These are phyloP conservation scores for Candida suzukii DNA, from an alignment of 805 yeast species.

Conservation along the genomic window DNA sequence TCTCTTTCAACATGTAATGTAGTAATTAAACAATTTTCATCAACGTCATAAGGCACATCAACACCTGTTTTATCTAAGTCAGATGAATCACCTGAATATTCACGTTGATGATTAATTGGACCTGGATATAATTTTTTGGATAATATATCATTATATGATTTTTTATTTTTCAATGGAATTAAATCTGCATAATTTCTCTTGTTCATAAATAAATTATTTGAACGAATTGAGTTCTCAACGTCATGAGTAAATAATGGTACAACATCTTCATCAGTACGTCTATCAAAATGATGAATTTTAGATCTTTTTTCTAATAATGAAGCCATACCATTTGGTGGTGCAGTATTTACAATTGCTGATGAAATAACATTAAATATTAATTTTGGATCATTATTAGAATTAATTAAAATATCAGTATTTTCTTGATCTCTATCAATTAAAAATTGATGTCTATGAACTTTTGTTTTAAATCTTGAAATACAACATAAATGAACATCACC, in stretches of 20 bases:
- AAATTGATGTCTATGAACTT: conserved; percentile 33
- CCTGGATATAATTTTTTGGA: conserved; percentile 33
- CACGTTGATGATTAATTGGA: conserved; percentile 21
- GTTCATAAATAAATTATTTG: conserved; percentile 46
- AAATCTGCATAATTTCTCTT: conserved; percentile 70
- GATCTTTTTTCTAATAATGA: conserved; percentile 60
- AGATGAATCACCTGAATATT: conserved; percentile 2
- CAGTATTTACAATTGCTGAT: conserved; percentile 86
- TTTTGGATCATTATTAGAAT: conserved; percentile 66
- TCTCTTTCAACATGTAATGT: conserved; percentile 72
- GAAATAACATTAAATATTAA: conserved; percentile 78
- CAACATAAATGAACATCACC: conserved; percentile 95
- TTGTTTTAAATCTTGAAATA: conserved; percentile 67
- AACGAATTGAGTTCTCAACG: conserved; percentile 42
- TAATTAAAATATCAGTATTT: conserved; percentile 31
- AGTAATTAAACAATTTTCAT: conserved; percentile 52
- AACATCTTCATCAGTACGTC: conserved; percentile 68
- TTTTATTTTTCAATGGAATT: conserved; percentile 39
- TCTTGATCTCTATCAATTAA: conserved; percentile 26
- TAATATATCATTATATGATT: conserved; percentile 1
- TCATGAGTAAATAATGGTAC: conserved; percentile 64
- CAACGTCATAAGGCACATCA: conserved; percentile 44
- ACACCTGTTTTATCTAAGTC: conserved; percentile 5
- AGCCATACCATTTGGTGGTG: conserved; percentile 90
- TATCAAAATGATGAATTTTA: conserved; percentile 59